Evolutionary conservation across 257 asterid genomes (phyloP), one percentile per base, ranked within the genome.

Genomic region (Forsythia viridissima): DNA sequence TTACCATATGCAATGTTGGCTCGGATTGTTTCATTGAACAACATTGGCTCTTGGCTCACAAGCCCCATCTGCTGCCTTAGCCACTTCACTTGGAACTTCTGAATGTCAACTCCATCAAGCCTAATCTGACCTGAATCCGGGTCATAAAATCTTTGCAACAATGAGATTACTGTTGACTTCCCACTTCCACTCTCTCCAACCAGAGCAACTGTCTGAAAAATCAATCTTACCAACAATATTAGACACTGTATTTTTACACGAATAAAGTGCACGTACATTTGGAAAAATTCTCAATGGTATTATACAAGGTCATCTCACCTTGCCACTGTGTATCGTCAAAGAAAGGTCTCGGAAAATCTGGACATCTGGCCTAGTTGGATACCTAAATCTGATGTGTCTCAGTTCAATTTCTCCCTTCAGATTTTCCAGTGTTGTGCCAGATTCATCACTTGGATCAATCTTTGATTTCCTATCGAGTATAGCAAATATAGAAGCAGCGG

Each of bases 131-230:
- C 97, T 2, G 91, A 86, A 75, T 86, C 91, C 0, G 90, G 91
- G 43, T 90, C 76, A 69, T 92, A 92, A 74, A 86, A 92, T 65
- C 95, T 84, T 72, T 89, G 93, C 77, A 92, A 21, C 12, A 92
- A 61, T 0, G 92, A 59, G 16, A 92, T 85, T 71, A 92, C 97
- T 0, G 97, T 90, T 0, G 97, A 92, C 76, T 92, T 92, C 77
- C 97, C 96, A 70, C 97, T 90, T 38, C 97, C 97, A 55, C 97
- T 92, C 82, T 90, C 95, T 70, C 97, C 97, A 1, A 92, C 97
- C 52, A 92, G 81, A 6, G 97, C 97, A 18, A 87, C 89, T 0
- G 95, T 90, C 95, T 91, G 84, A 24, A 79, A 46, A 1, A 21
- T 16, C 11, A 24, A 0, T 51, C 41, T 42, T 16, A n/a, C 44